Percentiles rank a stretch among this genome's conserved stretches.
Conservation (phyloP, 2,329 filamentous ascomycete species). For the Exophiala lecanii-corni region DNA sequence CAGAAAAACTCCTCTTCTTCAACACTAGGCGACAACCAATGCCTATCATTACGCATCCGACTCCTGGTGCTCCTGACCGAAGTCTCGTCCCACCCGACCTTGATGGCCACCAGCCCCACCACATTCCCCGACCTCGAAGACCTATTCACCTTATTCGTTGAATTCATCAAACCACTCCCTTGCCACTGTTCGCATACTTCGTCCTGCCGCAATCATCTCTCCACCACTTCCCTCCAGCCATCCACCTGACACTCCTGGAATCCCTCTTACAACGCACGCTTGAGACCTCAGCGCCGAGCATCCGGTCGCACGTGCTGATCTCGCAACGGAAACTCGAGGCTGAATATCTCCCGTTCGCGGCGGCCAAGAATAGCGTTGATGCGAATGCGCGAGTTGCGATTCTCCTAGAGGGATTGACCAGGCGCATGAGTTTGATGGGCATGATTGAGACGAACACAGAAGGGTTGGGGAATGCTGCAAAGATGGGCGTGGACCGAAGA, state of each 20-base stretch:
- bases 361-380: slow-evolving; percentile 54
- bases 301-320: slow-evolving; percentile 39
- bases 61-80: slow-evolving; percentile 40
- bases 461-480: slow-evolving; percentile 43
- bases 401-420: slow-evolving; percentile 61
- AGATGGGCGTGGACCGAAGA: slow-evolving; percentile 51
- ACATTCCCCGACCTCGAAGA: slow-evolving; percentile 36
- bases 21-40: slow-evolving; percentile 35
- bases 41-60: slow-evolving; percentile 42
- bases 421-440: slow-evolving; percentile 43
- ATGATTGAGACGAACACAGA: slow-evolving; percentile 31
- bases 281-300: slow-evolving; percentile 37
- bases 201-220: slow-evolving; percentile 32
- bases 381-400: slow-evolving; percentile 72
- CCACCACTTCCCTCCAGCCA: slow-evolving; percentile 25
- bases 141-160: slow-evolving; percentile 41
- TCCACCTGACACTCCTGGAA: slow-evolving; percentile 51
- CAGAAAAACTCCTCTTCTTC: slow-evolving; percentile 26
- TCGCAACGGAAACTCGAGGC: slow-evolving; percentile 48
- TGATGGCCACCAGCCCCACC: slow-evolving; percentile 18
- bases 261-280: slow-evolving; percentile 49
- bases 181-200: slow-evolving; percentile 43
- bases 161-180: slow-evolving; percentile 43
- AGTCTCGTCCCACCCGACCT: slow-evolving; percentile 34
- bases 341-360: slow-evolving; percentile 63